Conservation (phyloP, 2,329 filamentous ascomycete species). For the Drechslerella dactyloides region DNA sequence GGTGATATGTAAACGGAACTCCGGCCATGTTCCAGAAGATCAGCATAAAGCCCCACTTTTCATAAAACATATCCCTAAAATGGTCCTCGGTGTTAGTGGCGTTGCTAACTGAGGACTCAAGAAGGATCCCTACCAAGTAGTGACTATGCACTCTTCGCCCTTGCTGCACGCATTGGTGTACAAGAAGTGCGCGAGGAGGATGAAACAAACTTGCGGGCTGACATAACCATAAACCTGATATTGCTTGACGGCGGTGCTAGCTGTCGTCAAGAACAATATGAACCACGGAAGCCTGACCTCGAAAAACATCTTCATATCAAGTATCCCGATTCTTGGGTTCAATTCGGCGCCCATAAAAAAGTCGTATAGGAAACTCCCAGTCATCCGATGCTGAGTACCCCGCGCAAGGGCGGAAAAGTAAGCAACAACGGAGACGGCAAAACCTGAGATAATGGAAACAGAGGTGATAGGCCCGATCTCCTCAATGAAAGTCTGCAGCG, state of each 20-base stretch:
- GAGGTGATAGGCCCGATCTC: slow-evolving; percentile 93
- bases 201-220: slow-evolving; percentile 80
- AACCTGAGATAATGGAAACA: slow-evolving; percentile 90
- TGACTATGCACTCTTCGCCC: slow-evolving; percentile 87
- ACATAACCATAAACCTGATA: slow-evolving; percentile 86
- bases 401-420: slow-evolving; percentile 84
- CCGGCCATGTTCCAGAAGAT: slow-evolving; percentile 97
- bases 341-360: slow-evolving; percentile 91
- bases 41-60: slow-evolving; percentile 97
- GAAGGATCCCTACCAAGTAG: slow-evolving; percentile 69
- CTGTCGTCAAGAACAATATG: slow-evolving; percentile 79
- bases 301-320: slow-evolving; percentile 96
- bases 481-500: slow-evolving; percentile 88
- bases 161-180: slow-evolving; percentile 93
- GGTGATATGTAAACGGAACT: slow-evolving; percentile 88
- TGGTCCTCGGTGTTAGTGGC: slow-evolving; percentile 10
- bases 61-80: slow-evolving; percentile 86
- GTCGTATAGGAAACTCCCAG: slow-evolving; percentile 78
- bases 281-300: slow-evolving; percentile 93
- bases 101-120: neutral
- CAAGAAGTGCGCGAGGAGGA: slow-evolving; percentile 87
- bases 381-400: slow-evolving; percentile 90
- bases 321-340: slow-evolving; percentile 79
- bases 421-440: slow-evolving; percentile 78
- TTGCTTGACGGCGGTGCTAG: slow-evolving; percentile 79